Percentiles rank a stretch among this genome's conserved stretches.
These are phyloP conservation scores for Sporothrix humicola DNA, from an alignment of 2,329 filamentous ascomycete species.

Conservation along the genomic window DNA sequence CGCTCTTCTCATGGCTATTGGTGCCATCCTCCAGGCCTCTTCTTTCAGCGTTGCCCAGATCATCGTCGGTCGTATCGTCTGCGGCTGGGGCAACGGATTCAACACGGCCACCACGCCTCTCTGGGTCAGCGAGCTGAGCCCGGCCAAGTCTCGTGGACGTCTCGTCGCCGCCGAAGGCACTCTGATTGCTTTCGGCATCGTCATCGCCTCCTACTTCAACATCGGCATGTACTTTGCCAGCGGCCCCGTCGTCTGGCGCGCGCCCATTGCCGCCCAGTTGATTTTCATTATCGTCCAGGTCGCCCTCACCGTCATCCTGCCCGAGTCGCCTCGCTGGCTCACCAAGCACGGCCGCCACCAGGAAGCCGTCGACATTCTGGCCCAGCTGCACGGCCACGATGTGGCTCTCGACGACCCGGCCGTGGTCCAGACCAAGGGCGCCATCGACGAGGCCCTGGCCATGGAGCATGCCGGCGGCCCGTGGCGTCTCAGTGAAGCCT, in stretches of 20 bases:
- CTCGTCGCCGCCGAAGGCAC: slow-evolving; percentile 67
- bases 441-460: slow-evolving; percentile 59
- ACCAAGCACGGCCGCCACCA: slow-evolving; percentile 51
- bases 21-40: slow-evolving; percentile 50
- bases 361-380: slow-evolving; percentile 53
- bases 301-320: slow-evolving; percentile 60
- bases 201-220: slow-evolving; percentile 65
- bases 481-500: neutral
- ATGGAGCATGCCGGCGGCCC: slow-evolving; percentile 51
- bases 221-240: slow-evolving; percentile 61
- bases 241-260: slow-evolving; percentile 61
- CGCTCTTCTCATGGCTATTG: slow-evolving; percentile 51
- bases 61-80: slow-evolving; percentile 53
- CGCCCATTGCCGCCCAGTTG: slow-evolving; percentile 64
- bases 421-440: slow-evolving; percentile 37
- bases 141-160: slow-evolving; percentile 61
- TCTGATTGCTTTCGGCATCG: slow-evolving; percentile 62
- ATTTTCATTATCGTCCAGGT: slow-evolving; percentile 59
- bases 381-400: slow-evolving; percentile 46
- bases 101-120: slow-evolving; percentile 58
- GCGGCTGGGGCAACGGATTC: slow-evolving; percentile 51
- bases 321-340: slow-evolving; percentile 58
- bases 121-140: slow-evolving; percentile 66
- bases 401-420: slow-evolving; percentile 2
- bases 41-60: slow-evolving; percentile 50